Evolutionary conservation across 2,329 filamentous ascomycete genomes (phyloP).

Genomic region (Claviceps cyperi): DNA sequence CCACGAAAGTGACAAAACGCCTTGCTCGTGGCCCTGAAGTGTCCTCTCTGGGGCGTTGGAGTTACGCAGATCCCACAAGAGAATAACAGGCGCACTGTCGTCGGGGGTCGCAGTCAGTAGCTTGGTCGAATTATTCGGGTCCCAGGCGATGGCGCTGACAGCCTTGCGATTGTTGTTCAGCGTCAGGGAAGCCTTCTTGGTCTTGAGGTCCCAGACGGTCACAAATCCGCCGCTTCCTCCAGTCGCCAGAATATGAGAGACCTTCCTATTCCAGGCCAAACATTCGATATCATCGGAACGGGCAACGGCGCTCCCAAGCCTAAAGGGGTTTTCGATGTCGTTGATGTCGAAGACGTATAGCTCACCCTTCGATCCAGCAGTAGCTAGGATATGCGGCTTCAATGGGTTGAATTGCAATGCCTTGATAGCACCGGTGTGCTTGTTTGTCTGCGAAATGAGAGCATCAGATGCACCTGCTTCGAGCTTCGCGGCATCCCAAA

Average conservation of each 20-base stretch:
- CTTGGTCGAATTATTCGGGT: slow-evolving; percentile 88
- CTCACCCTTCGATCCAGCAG: slow-evolving; percentile 87
- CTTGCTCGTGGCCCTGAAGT: slow-evolving; percentile 84
- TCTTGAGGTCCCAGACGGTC: slow-evolving; percentile 96
- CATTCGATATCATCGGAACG: slow-evolving; percentile 92
- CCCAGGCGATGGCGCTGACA: slow-evolving; percentile 93
- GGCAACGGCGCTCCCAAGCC: slow-evolving; percentile 74
- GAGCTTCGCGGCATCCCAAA: slow-evolving; percentile 77
- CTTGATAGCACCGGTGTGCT: slow-evolving; percentile 88
- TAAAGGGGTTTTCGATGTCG: slow-evolving; percentile 75
- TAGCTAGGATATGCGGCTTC: slow-evolving; percentile 80
- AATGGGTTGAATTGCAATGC: slow-evolving; percentile 92
- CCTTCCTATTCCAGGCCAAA: slow-evolving; percentile 96
- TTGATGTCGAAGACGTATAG: slow-evolving; percentile 92
- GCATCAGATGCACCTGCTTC: slow-evolving; percentile 48
- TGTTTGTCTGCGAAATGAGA: slow-evolving; percentile 72
- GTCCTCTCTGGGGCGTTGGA: slow-evolving; percentile 86
- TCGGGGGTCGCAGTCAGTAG: slow-evolving; percentile 84
- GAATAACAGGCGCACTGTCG: slow-evolving; percentile 74
- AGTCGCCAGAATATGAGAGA: slow-evolving; percentile 88
- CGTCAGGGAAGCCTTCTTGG: slow-evolving; percentile 91
- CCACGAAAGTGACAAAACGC: slow-evolving; percentile 89
- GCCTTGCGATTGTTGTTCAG: slow-evolving; percentile 91
- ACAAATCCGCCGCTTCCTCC: slow-evolving; percentile 89
- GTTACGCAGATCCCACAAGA: slow-evolving; percentile 91